Conservation (phyloP, 1,284 basidiomycete species). For the Ceratobasidium papillatum region DNA sequence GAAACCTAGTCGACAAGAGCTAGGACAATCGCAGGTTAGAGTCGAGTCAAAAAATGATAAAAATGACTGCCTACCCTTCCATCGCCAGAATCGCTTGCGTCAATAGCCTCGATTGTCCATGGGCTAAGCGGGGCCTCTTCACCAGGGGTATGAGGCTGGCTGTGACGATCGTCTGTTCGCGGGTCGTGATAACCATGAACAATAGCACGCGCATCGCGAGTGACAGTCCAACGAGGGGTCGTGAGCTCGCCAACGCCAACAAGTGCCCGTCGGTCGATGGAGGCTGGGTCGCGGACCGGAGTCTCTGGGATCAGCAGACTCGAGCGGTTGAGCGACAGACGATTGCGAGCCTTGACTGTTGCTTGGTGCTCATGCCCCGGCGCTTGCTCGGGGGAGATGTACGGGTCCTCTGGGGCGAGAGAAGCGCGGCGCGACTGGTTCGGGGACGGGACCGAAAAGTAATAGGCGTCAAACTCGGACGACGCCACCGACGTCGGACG, state of each 20-base stretch:
- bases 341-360: conserved; percentile 17
- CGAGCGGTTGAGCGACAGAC: conserved; percentile 32
- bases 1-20: conserved; percentile 24
- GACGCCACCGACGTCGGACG: conserved; percentile 64
- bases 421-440: conserved; percentile 68
- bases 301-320: conserved; percentile 55
- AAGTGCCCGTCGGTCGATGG: conserved; percentile 86
- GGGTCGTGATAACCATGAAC: conserved; percentile 17
- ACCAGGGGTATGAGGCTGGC: conserved; percentile 25
- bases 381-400: conserved; percentile 48
- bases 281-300: conserved; percentile 78
- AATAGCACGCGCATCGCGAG: conserved; percentile 55
- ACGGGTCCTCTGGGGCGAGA: conserved; percentile 52
- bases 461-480: conserved; percentile 79
- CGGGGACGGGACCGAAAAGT: conserved; percentile 74
- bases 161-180: conserved; percentile 8
- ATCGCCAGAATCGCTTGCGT: conserved; percentile 73
- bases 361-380: conserved; percentile 34
- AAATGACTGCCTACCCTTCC: conserved; percentile 63
- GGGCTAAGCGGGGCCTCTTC: conserved; percentile 59
- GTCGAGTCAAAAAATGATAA: conserved; percentile 39
- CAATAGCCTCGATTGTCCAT: conserved; percentile 86
- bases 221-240: conserved; percentile 84
- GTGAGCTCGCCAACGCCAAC: conserved; percentile 96
- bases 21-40: conserved; percentile 1